Conservation (phyloP, 139 green algal species). For the Tetraselmis striata region DNA sequence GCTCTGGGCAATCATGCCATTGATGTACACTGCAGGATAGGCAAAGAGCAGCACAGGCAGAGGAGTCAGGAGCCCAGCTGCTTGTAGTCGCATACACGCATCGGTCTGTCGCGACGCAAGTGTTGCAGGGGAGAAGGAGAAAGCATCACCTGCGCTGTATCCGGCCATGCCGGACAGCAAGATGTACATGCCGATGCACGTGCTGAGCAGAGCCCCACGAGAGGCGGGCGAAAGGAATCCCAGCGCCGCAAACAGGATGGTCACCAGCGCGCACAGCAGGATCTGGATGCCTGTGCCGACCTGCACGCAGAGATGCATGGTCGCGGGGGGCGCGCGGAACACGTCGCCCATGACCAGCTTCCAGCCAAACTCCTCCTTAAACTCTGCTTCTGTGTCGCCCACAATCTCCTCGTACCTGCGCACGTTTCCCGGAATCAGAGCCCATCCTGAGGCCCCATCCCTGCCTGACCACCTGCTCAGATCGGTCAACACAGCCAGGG, state of each 20-base stretch:
- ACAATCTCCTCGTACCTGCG: slow-evolving; percentile 85
- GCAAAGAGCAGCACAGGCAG: too few relatives aligned
- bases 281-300: slow-evolving; percentile 86
- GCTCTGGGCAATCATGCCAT: background rate
- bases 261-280: slow-evolving; percentile 62
- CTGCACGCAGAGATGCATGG: slow-evolving; percentile 64
- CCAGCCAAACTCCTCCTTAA: slow-evolving; percentile 88
- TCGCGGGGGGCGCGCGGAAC: slow-evolving; percentile 70
- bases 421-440: too few relatives aligned
- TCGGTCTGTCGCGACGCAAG: too few relatives aligned
- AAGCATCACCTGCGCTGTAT: background rate
- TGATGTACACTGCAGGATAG: background rate
- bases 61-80: too few relatives aligned
- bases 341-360: slow-evolving; percentile 94
- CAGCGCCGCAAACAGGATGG: slow-evolving; percentile 82
- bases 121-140: background rate
- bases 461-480: too few relatives aligned
- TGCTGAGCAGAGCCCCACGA: slow-evolving; percentile 83
- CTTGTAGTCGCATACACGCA: too few relatives aligned
- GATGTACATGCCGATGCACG: slow-evolving; percentile 73
- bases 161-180: slow-evolving; percentile 64
- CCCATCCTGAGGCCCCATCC: too few relatives aligned
- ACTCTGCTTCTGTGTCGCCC: slow-evolving; percentile 46
- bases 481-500: too few relatives aligned
- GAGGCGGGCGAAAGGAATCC: slow-evolving; percentile 90